Base-by-base conservation (phyloP, 2,329 filamentous ascomycete genomes). In the Apiospora rasikravindrae region DNA sequence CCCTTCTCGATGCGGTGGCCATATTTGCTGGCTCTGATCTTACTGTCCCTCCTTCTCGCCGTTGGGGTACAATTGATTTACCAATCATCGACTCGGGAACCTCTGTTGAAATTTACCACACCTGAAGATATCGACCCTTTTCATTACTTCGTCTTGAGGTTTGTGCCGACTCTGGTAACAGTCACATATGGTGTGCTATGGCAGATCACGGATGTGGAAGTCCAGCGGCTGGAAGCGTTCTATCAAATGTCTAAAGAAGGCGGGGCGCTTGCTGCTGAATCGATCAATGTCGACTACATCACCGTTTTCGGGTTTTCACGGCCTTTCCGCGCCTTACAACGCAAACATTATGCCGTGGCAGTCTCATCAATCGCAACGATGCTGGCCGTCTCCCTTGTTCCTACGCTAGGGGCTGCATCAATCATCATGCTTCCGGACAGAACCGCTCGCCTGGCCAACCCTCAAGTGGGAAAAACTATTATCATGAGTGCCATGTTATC, bases 271-370 rank as follows among this genome's bases (percentile, higher is more conserved):
- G 91, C 90, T 0, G 88, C 87, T 51, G 88, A 90, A 77, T 93
- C 90, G 0, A 88, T 94, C 77, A 94, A 94, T 74, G 91, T 93
- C 73, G 91, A 94, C 79, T 94, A 94, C 73, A 86, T 93, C 64
- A 93, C 92, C 6, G 87, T 89, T 75, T 88, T 92, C 82, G 90
- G 87, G 76, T 89, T 93, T 77, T 81, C 92, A 51, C 86, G 91
- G 2, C 92, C 92, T 0, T 80, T 94, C 5, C 85, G 87, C 66
- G 92, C 92, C 0, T 77, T 93, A 2, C 84, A 84, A 73, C 87
- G 89, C 74, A 86, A 86, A 64, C 92, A 94, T 76, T 92, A 91
- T 78, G 91, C 92, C 0, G 92, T 94, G 7, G 88, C 88, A 0
- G 83, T 91, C 19, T 93, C 91, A 0, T 92, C 91, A 0, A 75